Evolutionary conservation across 495 filamentous ascomycete species (phyloP).

Genomic region (Neurospora tetraspora): DNA sequence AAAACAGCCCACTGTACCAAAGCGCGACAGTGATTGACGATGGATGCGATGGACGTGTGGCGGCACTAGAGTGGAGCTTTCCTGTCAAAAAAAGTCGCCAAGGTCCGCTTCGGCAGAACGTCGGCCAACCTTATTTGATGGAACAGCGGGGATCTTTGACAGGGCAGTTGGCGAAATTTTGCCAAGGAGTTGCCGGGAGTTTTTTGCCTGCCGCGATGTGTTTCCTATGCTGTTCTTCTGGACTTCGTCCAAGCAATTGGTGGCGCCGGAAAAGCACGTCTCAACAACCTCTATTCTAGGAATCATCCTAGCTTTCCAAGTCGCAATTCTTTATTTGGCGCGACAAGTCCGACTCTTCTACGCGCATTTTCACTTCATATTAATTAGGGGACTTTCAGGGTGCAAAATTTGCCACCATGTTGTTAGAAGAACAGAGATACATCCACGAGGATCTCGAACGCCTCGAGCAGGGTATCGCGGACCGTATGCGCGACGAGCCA

Average conservation of each 20-base stretch:
- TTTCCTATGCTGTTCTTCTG: neutral
- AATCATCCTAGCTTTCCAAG: neutral
- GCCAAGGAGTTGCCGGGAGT: neutral
- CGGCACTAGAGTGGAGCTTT: neutral
- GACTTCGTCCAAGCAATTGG: neutral
- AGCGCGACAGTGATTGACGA: neutral
- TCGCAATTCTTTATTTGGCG: neutral
- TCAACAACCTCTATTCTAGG: neutral
- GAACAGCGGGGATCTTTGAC: neutral
- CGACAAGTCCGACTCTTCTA: neutral
- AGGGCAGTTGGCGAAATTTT: neutral
- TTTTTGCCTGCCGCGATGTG: neutral
- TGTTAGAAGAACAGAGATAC: constrained; percentile 85
- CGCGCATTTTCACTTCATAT: neutral
- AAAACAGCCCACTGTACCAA: neutral
- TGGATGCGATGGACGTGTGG: constrained; percentile 3
- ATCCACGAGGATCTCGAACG: constrained; percentile 93
- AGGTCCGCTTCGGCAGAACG: neutral
- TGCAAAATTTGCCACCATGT: constrained; percentile 40
- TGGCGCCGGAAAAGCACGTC: neutral
- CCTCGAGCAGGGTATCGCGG: constrained; percentile 84
- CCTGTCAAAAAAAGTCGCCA: neutral
- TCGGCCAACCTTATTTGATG: neutral
- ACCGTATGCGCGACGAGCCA: constrained; percentile 79
- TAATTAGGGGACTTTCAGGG: neutral